Percentiles rank a stretch among this genome's conserved stretches.
Conservation (phyloP, 768 basidiomycete species). For the Auriscalpium vulgare region DNA sequence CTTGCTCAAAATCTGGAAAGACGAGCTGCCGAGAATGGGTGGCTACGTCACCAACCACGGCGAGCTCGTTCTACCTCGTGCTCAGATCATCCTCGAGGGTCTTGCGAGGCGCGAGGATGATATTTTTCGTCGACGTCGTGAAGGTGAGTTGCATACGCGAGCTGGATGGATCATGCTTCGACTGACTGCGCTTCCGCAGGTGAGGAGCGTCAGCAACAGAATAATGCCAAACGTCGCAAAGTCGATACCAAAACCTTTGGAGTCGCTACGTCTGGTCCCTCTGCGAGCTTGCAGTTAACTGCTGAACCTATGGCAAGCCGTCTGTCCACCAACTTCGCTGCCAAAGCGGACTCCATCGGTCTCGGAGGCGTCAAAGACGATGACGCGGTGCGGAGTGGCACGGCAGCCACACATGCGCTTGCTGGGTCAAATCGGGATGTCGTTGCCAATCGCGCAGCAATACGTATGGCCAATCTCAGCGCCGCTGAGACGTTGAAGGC, state of each 20-base stretch:
- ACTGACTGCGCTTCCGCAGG: slow-evolving; percentile 37
- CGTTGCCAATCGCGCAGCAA: slow-evolving; percentile 81
- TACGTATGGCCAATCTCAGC: slow-evolving; percentile 94
- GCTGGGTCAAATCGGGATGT: slow-evolving; percentile 86
- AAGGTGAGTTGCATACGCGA: slow-evolving; percentile 44
- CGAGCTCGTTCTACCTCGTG: slow-evolving; percentile 73
- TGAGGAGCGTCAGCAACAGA: slow-evolving; percentile 90
- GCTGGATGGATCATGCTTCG: background rate
- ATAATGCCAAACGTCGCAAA: slow-evolving; percentile 75
- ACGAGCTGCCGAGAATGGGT: slow-evolving; percentile 90
- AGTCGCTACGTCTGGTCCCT: slow-evolving; percentile 30
- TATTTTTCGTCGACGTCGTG: slow-evolving; percentile 86
- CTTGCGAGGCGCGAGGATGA: slow-evolving; percentile 92
- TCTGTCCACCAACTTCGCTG: slow-evolving; percentile 52
- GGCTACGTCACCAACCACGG: slow-evolving; percentile 96
- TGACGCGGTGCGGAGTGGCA: slow-evolving; percentile 48
- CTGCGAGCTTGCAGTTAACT: slow-evolving; percentile 40
- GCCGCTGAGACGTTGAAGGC: slow-evolving; percentile 93
- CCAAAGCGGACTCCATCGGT: slow-evolving; percentile 71
- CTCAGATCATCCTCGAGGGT: slow-evolving; percentile 92
- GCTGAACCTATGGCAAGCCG: slow-evolving; percentile 35
- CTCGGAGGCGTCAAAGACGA: slow-evolving; percentile 55
- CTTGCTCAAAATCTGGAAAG: slow-evolving; percentile 91
- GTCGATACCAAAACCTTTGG: slow-evolving; percentile 36
- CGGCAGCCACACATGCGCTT: slow-evolving; percentile 63